Percentiles rank a stretch among this genome's conserved stretches.
Conservation (phyloP, 1,284 basidiomycete genomes). For the Paramarasmius palmivorus region DNA sequence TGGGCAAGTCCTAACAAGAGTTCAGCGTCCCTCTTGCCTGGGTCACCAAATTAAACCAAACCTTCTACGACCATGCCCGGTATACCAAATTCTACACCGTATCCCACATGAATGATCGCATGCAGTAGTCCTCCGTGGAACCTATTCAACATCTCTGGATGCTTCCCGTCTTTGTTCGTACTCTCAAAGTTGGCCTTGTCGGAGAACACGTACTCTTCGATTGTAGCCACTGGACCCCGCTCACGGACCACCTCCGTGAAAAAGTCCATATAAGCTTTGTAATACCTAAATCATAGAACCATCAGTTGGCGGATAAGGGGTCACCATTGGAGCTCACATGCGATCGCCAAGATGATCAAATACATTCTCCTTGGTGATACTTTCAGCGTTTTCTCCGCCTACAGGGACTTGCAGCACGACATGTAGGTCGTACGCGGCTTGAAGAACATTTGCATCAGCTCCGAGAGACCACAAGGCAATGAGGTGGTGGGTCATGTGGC, state of each 20-base stretch:
- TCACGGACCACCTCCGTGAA: constrained; percentile 47
- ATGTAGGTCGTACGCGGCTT: constrained; percentile 43
- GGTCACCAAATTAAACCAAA: constrained; percentile 20
- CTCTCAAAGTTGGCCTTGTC: constrained; percentile 45
- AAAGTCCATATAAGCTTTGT: constrained; percentile 53
- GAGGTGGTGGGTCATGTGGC: constrained; percentile 53
- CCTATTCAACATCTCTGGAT: constrained; percentile 62
- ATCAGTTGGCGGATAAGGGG: constrained; percentile 23
- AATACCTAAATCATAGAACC: no score
- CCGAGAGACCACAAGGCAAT: constrained; percentile 52
- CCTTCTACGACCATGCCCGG: constrained; percentile 67
- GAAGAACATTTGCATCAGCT: constrained; percentile 39
- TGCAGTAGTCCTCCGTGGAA: constrained; percentile 61
- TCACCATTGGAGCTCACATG: constrained; percentile 29
- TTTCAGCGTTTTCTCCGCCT: constrained; percentile 38
- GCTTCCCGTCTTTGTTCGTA: constrained; percentile 24
- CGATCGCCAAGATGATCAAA: constrained; percentile 49
- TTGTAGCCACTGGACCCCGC: constrained; percentile 37
- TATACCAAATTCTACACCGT: constrained; percentile 64
- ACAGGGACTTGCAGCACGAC: constrained; percentile 34
- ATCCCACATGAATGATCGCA: constrained; percentile 64
- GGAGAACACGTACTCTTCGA: constrained; percentile 64
- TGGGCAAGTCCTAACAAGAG: constrained; percentile 40
- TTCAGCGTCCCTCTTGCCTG: neutral
- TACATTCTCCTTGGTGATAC: constrained; percentile 45